phyloP scores from a whole-genome alignment of 2,329 filamentous ascomycete species.

The Triangularia setosa region DNA sequence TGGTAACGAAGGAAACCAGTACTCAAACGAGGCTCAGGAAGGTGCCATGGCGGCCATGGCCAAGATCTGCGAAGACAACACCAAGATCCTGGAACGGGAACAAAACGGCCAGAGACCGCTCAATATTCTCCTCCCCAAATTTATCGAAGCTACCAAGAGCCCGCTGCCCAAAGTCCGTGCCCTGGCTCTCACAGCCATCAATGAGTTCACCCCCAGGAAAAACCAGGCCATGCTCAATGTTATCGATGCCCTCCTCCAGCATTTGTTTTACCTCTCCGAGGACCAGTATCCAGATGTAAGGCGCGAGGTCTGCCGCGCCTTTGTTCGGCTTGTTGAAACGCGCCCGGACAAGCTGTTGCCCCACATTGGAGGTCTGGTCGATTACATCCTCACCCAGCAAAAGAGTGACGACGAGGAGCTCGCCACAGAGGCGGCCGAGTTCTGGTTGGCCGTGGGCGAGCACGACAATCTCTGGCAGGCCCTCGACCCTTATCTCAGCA shows the following conservation, averaged over 20 bases:
- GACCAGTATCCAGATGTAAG: slow-evolving; percentile 80
- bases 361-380: slow-evolving; percentile 81
- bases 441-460: slow-evolving; percentile 92
- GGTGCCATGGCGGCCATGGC: slow-evolving; percentile 88
- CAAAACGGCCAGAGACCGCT: slow-evolving; percentile 86
- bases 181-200: slow-evolving; percentile 78
- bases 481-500: slow-evolving; percentile 71
- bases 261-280: slow-evolving; percentile 75
- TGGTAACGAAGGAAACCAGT: slow-evolving; percentile 65
- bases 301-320: slow-evolving; percentile 87
- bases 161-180: slow-evolving; percentile 72
- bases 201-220: slow-evolving; percentile 84
- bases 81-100: slow-evolving; percentile 77
- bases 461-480: slow-evolving; percentile 74
- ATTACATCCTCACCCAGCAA: slow-evolving; percentile 91
- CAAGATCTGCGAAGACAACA: slow-evolving; percentile 97
- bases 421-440: slow-evolving; percentile 91
- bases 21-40: slow-evolving; percentile 73
- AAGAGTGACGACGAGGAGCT: slow-evolving; percentile 72
- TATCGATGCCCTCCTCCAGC: slow-evolving; percentile 75
- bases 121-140: slow-evolving; percentile 81
- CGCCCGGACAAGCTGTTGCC: slow-evolving; percentile 86
- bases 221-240: slow-evolving; percentile 76
- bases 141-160: slow-evolving; percentile 81
- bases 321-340: slow-evolving; percentile 87